Base-by-base conservation (phyloP, 257 asterid genomes). In the Perilla frutescens region DNA sequence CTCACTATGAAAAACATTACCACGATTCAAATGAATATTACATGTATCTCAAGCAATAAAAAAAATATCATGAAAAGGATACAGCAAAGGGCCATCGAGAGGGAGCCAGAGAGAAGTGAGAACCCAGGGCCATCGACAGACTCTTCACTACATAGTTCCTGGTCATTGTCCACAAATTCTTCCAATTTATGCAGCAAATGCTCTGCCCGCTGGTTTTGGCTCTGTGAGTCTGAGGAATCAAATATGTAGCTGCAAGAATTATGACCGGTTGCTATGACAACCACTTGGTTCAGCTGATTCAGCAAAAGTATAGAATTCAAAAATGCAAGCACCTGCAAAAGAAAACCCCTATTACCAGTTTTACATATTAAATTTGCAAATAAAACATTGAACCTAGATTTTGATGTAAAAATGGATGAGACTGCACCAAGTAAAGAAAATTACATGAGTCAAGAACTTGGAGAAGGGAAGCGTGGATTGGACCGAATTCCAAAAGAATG, bases 61-160 rank as follows among this genome's bases (percentile, higher is more conserved):
- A 34, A 31, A 20, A 53, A 5, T 62, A 14, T 20, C 62, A 13
- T 34, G 13, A 13, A 39, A 45, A 84, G 97, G 96, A 93, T 93
- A 93, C 96, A 91, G 71, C 97, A 93, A n/a, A 93, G 84, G 7
- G 98, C 98, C 97, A 91, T 89, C 26, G 98, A 93, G 51, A 93
- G 94, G 64, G 97, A 88, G 62, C 97, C 97, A 29, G 97, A 89
- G 32, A 91, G 96, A 73, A 93, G 93, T 0, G 98, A 83, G 81
- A 82, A 80, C 43, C 91, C 87, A 9, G 88, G 88, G 40, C 91
- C 92, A 70, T 82, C 85, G 8, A 87, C 90, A 4, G 83, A 83
- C 58, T 82, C 87, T 59, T 85, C 96, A 68, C 70, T 75, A 73
- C 90, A 85, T 62, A 85, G 65, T 37, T 83, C 78, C 81, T 83